Percentiles rank a stretch among this genome's conserved stretches.
Evolutionary conservation across 192 early-diverging fungal species (phyloP).

Genomic region (Phlyctochytrium bullatum): DNA sequence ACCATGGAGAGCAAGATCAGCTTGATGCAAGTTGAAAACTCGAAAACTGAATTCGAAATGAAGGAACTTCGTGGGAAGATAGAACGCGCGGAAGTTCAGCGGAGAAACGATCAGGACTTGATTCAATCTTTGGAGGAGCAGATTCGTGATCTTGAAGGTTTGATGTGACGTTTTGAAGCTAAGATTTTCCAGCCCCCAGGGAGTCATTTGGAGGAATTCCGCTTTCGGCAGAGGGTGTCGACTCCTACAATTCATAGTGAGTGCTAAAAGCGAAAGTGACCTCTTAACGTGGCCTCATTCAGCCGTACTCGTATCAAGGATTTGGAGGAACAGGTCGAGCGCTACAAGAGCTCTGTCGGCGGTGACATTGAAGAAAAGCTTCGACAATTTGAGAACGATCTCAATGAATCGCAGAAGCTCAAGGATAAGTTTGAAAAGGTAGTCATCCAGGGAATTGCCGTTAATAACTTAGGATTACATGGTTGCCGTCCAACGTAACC

Average conservation of each 20-base stretch:
- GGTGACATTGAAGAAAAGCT: constrained; percentile 30
- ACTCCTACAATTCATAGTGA: constrained; percentile 6
- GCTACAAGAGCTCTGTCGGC: constrained; percentile 20
- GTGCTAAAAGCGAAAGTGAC: not conserved
- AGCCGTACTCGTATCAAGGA: constrained; percentile 54
- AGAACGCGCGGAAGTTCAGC: constrained; percentile 62
- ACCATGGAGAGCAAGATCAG: constrained; percentile 72
- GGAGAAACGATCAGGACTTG: constrained; percentile 67
- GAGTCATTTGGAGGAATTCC: constrained; percentile 13
- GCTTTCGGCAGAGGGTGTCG: not conserved
- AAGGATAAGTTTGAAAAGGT: constrained; percentile 61
- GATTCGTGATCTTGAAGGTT: constrained; percentile 75
- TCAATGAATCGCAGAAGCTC: constrained; percentile 59
- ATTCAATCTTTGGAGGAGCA: constrained; percentile 77
- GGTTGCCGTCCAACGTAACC: constrained; percentile 48
- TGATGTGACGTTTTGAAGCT: no score
- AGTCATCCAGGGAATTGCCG: not conserved
- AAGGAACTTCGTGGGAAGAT: constrained; percentile 57
- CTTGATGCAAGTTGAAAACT: constrained; percentile 64
- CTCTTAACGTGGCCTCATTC: not conserved
- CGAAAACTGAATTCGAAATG: constrained; percentile 69
- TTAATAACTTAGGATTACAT: constrained; percentile 43
- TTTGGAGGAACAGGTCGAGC: constrained; percentile 61
- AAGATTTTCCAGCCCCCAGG: not conserved
- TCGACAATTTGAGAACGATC: constrained; percentile 51